Percentiles rank a stretch among this genome's conserved stretches.
Evolutionary conservation across 805 yeast species (phyloP).

Genomic region (Kluyveromyces aestuarii): DNA sequence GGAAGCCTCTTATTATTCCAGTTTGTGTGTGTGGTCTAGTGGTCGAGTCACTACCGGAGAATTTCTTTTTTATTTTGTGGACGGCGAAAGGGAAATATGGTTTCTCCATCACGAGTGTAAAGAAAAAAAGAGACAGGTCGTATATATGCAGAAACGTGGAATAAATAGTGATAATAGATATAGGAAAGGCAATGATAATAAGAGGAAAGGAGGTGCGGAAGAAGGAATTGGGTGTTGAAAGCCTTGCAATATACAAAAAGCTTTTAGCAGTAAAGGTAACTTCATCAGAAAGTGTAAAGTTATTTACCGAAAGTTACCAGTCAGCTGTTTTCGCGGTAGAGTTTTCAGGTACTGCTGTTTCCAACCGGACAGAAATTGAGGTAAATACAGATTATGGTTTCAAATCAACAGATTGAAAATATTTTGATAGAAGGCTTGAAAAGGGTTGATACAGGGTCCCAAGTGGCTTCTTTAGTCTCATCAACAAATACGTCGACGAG

Average conservation of each 20-base stretch:
- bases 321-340: no score
- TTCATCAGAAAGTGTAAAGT: no score
- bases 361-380: background rate
- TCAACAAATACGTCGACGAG: slow-evolving; percentile 12
- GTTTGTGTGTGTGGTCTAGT: no score
- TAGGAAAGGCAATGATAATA: no score
- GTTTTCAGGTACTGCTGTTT: no score
- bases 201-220: no score
- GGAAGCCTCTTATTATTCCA: no score
- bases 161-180: background rate
- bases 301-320: no score
- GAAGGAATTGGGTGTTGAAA: no score
- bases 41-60: background rate
- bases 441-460: background rate
- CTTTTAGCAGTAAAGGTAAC: no score
- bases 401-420: background rate
- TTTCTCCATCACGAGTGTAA: background rate
- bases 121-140: background rate
- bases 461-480: background rate
- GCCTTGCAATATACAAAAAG: no score
- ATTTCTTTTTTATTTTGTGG: background rate
- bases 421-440: background rate
- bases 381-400: background rate
- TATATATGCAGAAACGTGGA: background rate
- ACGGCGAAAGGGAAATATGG: background rate